Evolutionary conservation across 192 early-diverging fungal species (phyloP).

Genomic region (Backusella circina): DNA sequence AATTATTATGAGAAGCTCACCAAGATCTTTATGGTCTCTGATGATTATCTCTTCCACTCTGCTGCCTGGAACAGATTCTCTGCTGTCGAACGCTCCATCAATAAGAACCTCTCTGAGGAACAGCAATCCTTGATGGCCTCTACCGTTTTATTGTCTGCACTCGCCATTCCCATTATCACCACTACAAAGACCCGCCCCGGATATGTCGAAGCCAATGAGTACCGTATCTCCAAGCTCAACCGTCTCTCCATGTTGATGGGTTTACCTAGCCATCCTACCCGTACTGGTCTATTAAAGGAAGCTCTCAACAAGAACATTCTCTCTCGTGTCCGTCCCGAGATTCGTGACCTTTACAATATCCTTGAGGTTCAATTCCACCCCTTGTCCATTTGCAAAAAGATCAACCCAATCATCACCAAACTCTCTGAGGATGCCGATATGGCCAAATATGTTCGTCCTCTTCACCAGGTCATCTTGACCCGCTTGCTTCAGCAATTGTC

Average conservation of each 20-base stretch:
- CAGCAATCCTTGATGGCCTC: constrained; percentile 89
- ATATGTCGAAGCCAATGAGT: constrained; percentile 70
- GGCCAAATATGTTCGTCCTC: constrained; percentile 85
- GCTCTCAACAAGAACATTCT: constrained; percentile 86
- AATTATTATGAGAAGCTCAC: constrained; percentile 99
- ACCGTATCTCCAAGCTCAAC: constrained; percentile 72
- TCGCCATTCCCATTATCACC: constrained; percentile 95
- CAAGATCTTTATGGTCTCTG: constrained; percentile 93
- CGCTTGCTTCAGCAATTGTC: constrained; percentile 96
- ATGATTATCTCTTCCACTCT: constrained; percentile 97
- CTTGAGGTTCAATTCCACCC: constrained; percentile 99
- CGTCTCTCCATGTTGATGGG: constrained; percentile 87
- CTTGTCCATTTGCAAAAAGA: constrained; percentile 95
- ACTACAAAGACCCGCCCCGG: constrained; percentile 71
- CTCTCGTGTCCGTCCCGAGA: constrained; percentile 79
- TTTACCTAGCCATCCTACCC: constrained; percentile 77
- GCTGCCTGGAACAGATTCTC: constrained; percentile 95
- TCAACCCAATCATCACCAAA: constrained; percentile 82
- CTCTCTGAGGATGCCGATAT: constrained; percentile 72
- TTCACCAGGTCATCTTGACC: constrained; percentile 96
- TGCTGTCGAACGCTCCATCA: constrained; percentile 68
- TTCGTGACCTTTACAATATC: constrained; percentile 90
- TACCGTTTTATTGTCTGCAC: constrained; percentile 87
- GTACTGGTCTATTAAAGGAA: constrained; percentile 87
- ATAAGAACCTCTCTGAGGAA: constrained; percentile 79